Evolutionary conservation across 306 rosid genomes (phyloP), one percentile per base, ranked within the genome.

Genomic region (Mimosa pudica): DNA sequence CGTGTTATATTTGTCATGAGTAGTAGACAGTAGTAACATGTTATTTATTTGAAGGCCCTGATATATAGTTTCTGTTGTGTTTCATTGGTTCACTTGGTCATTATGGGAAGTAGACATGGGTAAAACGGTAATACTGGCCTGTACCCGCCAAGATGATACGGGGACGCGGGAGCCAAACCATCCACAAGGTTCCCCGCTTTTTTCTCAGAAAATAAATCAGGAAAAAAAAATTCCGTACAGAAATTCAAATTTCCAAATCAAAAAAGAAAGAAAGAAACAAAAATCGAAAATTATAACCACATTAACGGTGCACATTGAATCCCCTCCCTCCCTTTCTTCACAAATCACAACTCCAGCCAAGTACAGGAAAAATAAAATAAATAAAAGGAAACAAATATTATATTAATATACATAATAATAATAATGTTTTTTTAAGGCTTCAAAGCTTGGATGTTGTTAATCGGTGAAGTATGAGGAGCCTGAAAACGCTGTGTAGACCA

Each of bases 401-500:
- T 24, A n/a, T 38, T 38, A 38, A 38, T 2, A 38, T 24, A 24
- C 30, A 24, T 24, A 38, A 38, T 2, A 38, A 38, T 2, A 38
- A 30, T 2, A 32, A 66, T 48, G 65, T 10, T 60, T 8, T 10
- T 60, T 8, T 60, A 10, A 60, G 2, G 17, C 45, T 44, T 57
- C 61, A 20, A n/a, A 3, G 35, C 48, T 35, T 73, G 5, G 51
- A n/a, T 69, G 2, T 52, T 69, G 18, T 12, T 35, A 79, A 48
- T 35, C 63, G 17, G 73, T 75, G 74, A 70, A 84, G 16, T 66
- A 93, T 91, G 98, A 88, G 90, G 87, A 91, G 78, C 82, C 70
- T 93, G 77, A 86, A 86, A 85, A 81, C 92, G n/a, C 82, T 76
- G 0, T 90, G 91, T 45, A 86, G 85, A 77, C 89, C 94, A 2